Evolutionary conservation across 352 stramenopile species (phyloP).

Genomic region (Elongisporangium anandrum): DNA sequence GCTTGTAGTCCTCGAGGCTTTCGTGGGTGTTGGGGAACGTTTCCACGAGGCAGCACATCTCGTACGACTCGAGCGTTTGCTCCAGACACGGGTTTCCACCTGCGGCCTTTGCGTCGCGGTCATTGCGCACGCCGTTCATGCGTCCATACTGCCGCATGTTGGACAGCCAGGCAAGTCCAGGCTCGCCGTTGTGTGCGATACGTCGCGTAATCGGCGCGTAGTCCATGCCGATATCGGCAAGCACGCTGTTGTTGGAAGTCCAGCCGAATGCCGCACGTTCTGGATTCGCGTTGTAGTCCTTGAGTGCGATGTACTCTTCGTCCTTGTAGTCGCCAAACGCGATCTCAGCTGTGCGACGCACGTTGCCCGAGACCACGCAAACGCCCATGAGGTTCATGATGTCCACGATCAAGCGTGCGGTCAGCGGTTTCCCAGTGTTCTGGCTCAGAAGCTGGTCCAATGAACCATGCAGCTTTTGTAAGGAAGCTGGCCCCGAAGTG

Average conservation of each 20-base stretch:
- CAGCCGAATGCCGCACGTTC: slow-evolving; percentile 86
- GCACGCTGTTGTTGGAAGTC: slow-evolving; percentile 95
- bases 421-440: slow-evolving; percentile 47
- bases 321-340: slow-evolving; percentile 89
- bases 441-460: slow-evolving; percentile 55
- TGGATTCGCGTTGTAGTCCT: slow-evolving; percentile 90
- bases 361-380: slow-evolving; percentile 92
- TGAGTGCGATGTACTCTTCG: slow-evolving; percentile 88
- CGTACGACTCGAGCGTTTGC: slow-evolving; percentile 90
- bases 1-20: slow-evolving; percentile 84
- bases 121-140: slow-evolving; percentile 84
- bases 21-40: slow-evolving; percentile 88
- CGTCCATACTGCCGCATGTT: slow-evolving; percentile 91
- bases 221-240: slow-evolving; percentile 90
- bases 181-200: slow-evolving; percentile 87
- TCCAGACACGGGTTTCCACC: slow-evolving; percentile 93
- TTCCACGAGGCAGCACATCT: slow-evolving; percentile 94
- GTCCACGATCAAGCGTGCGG: slow-evolving; percentile 84
- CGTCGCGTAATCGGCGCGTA: slow-evolving; percentile 85
- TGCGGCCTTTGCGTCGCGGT: slow-evolving; percentile 72
- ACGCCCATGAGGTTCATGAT: slow-evolving; percentile 91
- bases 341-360: slow-evolving; percentile 92
- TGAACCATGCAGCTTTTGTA: slow-evolving; percentile 67
- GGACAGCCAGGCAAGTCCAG: slow-evolving; percentile 92
- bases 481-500: slow-evolving; percentile 72